Percentiles rank a stretch among this genome's conserved stretches.
Evolutionary conservation across 768 basidiomycete species (phyloP).

Genomic region (Trametes cinnabarina): DNA sequence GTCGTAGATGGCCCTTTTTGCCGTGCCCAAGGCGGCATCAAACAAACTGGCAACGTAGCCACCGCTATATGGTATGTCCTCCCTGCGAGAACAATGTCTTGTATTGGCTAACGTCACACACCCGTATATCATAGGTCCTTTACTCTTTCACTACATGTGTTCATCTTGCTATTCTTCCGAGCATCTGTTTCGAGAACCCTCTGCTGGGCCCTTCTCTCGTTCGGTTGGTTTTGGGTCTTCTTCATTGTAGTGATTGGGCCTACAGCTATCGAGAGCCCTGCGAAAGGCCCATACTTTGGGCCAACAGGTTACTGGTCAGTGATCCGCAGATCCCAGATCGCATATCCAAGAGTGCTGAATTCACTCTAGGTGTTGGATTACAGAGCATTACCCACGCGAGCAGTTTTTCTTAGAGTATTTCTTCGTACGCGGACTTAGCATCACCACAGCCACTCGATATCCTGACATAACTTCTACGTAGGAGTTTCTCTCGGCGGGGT

Average conservation of each 20-base stretch:
- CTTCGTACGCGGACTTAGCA: slow-evolving; percentile 39
- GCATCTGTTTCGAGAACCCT: background rate
- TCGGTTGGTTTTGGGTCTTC: slow-evolving; percentile 37
- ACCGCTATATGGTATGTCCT: slow-evolving; percentile 39
- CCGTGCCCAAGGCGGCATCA: slow-evolving; percentile 35
- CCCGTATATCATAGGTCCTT: slow-evolving; percentile 31
- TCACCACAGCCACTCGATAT: too few relatives aligned
- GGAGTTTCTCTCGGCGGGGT: slow-evolving; percentile 36
- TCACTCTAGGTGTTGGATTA: slow-evolving; percentile 46
- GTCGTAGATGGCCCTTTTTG: slow-evolving; percentile 29
- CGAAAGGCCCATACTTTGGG: slow-evolving; percentile 43
- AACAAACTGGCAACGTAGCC: slow-evolving; percentile 44
- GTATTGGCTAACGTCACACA: background rate
- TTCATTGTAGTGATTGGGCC: slow-evolving; percentile 40
- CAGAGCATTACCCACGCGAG: slow-evolving; percentile 37
- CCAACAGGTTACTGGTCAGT: slow-evolving; percentile 42
- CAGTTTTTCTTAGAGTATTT: slow-evolving; percentile 45
- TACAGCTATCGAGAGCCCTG: slow-evolving; percentile 32
- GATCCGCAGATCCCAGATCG: background rate
- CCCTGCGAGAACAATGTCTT: slow-evolving; percentile 14
- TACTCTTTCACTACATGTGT: slow-evolving; percentile 33
- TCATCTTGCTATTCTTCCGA: slow-evolving; percentile 40
- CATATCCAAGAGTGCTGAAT: too few relatives aligned
- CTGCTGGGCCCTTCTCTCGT: slow-evolving; percentile 29
- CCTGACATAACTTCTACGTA: too few relatives aligned